Evolutionary conservation across 345 rosid genomes (phyloP), one percentile per base, ranked within the genome.

Genomic region (Linum lewisii): DNA sequence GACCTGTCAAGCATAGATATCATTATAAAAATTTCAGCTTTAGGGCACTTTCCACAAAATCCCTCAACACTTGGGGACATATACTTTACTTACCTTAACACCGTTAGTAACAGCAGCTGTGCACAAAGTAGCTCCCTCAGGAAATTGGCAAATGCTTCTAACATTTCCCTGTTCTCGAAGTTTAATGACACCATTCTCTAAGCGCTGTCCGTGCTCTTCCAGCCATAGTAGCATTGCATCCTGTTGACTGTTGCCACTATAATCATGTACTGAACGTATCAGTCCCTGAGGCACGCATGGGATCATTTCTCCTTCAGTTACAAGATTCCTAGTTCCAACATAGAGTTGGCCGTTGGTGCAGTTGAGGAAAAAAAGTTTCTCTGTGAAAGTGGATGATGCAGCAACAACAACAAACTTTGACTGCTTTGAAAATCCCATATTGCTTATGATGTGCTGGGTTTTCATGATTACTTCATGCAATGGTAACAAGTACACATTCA

Each of bases 181-280:
- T 68, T 80, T 82, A 49, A 87, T 80, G 47, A 59, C 69, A 21
- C 96, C 96, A 58, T 57, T 63, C 66, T 81, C 78, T 73, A 90
- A 74, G 42, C 92, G 77, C 20, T 73, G 72, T 2, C 57, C 80
- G 56, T 93, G 99, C 67, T 93, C 96, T 78, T 93, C 97, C 68
- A 90, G 68, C 99, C 99, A 93, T 24, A 90, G 82, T 63, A 93
- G 57, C 86, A 87, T 71, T 5, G 76, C 99, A 60, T 93, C 99
- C 66, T 84, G 95, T 60, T 77, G 80, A 47, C 74, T 73, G 54
- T 82, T 79, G 1, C 71, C 63, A 18, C 51, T 64, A 29, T 49
- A 18, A 64, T 80, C 81, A 65, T 80, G 83, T 59, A 71, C 80
- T 16, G 88, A 79, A 5, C 57, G 66, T 63, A 87, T 63, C 65